Evolutionary conservation across 2,329 filamentous ascomycete genomes (phyloP).

Genomic region (Alternaria infectoria): DNA sequence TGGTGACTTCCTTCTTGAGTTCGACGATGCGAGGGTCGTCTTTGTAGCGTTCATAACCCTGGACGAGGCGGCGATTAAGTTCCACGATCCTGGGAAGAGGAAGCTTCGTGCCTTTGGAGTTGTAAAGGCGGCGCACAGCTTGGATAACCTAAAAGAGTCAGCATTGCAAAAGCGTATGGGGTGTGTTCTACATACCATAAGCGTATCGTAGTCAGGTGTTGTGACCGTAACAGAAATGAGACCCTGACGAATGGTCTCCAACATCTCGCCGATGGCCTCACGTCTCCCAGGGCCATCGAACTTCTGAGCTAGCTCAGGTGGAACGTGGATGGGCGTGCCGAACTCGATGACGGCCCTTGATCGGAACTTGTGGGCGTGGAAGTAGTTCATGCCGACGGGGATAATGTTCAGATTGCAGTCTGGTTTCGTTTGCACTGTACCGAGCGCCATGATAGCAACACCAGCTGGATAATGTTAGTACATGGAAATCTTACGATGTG

Average conservation of each 20-base stretch:
- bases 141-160: slow-evolving; percentile 73
- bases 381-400: slow-evolving; percentile 99
- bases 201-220: slow-evolving; percentile 90
- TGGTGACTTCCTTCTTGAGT: slow-evolving; percentile 75
- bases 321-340: slow-evolving; percentile 85
- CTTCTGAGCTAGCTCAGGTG: slow-evolving; percentile 79
- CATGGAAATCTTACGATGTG: background rate
- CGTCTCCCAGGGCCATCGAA: slow-evolving; percentile 76
- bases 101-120: slow-evolving; percentile 90
- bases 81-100: slow-evolving; percentile 92
- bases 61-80: slow-evolving; percentile 86
- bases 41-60: slow-evolving; percentile 92
- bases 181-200: slow-evolving; percentile 67
- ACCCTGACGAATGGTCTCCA: slow-evolving; percentile 86
- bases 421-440: slow-evolving; percentile 82
- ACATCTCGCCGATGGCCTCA: slow-evolving; percentile 82
- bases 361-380: slow-evolving; percentile 97
- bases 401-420: slow-evolving; percentile 92
- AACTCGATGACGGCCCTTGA: slow-evolving; percentile 96
- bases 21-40: slow-evolving; percentile 82
- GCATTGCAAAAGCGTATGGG: background rate
- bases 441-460: slow-evolving; percentile 96
- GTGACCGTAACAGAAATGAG: slow-evolving; percentile 90
- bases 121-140: slow-evolving; percentile 90
- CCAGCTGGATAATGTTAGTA: slow-evolving; percentile 65